Percentiles rank a stretch among this genome's conserved stretches.
Evolutionary conservation across 164 flowering plant genomes (phyloP).

Genomic region (Sextonia rubra): DNA sequence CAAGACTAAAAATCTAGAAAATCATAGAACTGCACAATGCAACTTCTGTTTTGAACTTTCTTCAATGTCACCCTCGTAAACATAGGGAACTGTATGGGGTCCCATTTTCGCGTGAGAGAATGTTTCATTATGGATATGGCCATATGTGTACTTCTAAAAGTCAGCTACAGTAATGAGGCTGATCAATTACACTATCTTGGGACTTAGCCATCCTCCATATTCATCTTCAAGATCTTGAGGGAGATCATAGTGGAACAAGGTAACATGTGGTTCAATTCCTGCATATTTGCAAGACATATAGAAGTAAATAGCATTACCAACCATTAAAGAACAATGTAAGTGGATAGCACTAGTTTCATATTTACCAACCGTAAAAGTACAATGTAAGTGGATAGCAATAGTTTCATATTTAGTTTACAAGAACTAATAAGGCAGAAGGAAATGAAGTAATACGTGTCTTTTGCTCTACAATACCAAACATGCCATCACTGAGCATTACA

Average conservation of each 20-base stretch:
- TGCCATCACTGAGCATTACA: no score
- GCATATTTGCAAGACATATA: constrained; percentile 4
- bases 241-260: constrained; percentile 42
- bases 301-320: not conserved
- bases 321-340: not conserved
- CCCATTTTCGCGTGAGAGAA: not conserved
- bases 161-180: not conserved
- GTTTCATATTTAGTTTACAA: not conserved
- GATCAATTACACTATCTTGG: constrained; percentile 42
- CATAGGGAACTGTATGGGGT: not conserved
- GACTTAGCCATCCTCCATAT: constrained; percentile 68
- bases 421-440: no score
- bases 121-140: not conserved
- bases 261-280: constrained; percentile 75
- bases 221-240: constrained; percentile 82
- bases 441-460: no score
- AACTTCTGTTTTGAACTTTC: no score
- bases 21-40: not conserved
- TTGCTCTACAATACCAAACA: no score
- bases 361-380: no score
- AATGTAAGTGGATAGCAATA: not conserved
- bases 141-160: not conserved
- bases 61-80: not conserved
- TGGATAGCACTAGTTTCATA: not conserved
- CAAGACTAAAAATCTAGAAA: not conserved